Evolutionary conservation across 78 protist species (phyloP), one percentile per base, ranked within the genome.

Genomic region (Mantamonas sphyraenae): DNA sequence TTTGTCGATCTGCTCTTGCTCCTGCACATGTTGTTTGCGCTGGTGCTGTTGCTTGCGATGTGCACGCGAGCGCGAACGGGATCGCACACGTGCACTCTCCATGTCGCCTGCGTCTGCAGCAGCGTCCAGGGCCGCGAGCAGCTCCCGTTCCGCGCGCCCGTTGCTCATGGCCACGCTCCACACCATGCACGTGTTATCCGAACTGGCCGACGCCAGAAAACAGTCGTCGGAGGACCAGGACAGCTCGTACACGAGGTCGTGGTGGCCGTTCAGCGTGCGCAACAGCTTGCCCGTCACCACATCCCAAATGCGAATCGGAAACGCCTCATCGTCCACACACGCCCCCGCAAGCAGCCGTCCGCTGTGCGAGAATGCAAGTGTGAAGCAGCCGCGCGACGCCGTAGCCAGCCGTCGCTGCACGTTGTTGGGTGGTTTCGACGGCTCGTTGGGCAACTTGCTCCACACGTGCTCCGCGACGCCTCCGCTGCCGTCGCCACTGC

Each of bases 221-320:
- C 31, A 33, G 63, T 58, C 38, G 63, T 62, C 50, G 51, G 59
- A 8, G 59, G 39, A 3, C 68, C 68, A 62, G 37, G 24, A 43
- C 35, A 64, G 42, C 60, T 64, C 71, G 40, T 64, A 64, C 7
- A 64, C 58, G 26, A 64, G 31, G 45, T 64, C 59, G 45, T 64
- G 56, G 59, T 64, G 71, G 40, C 71, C 71, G 3, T 8, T 20
- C 40, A 64, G 58, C 56, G 71, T 64, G 45, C 30, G 24, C 2
- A 17, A 30, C 57, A 35, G 56, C 4, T 10, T n/a, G 19, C 71
- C 71, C 10, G 34, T 64, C 24, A 35, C 71, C 9, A 64, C 71
- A n/a, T 43, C 30, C 42, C 26, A 64, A 14, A 64, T 64, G 40
- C 37, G 56, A 28, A 64, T 47, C 1, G 22, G 34, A 58, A 31